Conservation (phyloP, 2,329 filamentous ascomycete species). For the Talaromyces piceae region DNA sequence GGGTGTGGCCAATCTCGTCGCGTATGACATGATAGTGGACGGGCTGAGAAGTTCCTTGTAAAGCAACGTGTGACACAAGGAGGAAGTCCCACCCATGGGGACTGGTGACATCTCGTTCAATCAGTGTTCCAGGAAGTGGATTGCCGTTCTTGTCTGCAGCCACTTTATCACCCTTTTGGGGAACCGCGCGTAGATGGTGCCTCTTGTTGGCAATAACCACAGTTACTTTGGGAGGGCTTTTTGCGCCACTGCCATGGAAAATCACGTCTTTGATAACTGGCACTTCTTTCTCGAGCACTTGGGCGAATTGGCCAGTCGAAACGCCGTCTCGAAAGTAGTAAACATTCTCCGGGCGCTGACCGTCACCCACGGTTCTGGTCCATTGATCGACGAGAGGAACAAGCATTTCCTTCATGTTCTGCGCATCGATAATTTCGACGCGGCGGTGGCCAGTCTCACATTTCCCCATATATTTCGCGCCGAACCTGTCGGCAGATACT, state of each 20-base stretch:
- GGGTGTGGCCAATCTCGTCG: slow-evolving; percentile 65
- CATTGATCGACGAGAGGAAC: slow-evolving; percentile 58
- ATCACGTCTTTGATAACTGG: slow-evolving; percentile 59
- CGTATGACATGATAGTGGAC: slow-evolving; percentile 86
- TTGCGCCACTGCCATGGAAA: slow-evolving; percentile 25
- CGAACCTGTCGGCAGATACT: slow-evolving; percentile 65
- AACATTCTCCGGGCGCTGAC: slow-evolving; percentile 60
- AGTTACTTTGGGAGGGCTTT: slow-evolving; percentile 60
- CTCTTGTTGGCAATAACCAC: slow-evolving; percentile 88
- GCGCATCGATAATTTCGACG: slow-evolving; percentile 65
- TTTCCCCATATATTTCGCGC: slow-evolving; percentile 67
- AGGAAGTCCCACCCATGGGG: slow-evolving; percentile 89
- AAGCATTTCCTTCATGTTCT: slow-evolving; percentile 62
- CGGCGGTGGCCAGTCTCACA: slow-evolving; percentile 78
- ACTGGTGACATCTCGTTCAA: slow-evolving; percentile 85
- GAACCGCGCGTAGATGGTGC: slow-evolving; percentile 91
- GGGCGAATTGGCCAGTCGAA: slow-evolving; percentile 73
- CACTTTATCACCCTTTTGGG: slow-evolving; percentile 44
- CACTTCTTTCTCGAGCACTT: slow-evolving; percentile 75
- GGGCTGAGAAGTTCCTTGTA: slow-evolving; percentile 88
- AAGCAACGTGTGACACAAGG: slow-evolving; percentile 63
- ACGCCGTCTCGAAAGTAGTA: slow-evolving; percentile 94
- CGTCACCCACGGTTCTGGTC: slow-evolving; percentile 48
- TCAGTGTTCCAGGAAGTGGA: slow-evolving; percentile 73
- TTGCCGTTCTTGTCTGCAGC: slow-evolving; percentile 69